Evolutionary conservation across 2,329 filamentous ascomycete genomes (phyloP).

Genomic region (Penicillium brevicompactum): DNA sequence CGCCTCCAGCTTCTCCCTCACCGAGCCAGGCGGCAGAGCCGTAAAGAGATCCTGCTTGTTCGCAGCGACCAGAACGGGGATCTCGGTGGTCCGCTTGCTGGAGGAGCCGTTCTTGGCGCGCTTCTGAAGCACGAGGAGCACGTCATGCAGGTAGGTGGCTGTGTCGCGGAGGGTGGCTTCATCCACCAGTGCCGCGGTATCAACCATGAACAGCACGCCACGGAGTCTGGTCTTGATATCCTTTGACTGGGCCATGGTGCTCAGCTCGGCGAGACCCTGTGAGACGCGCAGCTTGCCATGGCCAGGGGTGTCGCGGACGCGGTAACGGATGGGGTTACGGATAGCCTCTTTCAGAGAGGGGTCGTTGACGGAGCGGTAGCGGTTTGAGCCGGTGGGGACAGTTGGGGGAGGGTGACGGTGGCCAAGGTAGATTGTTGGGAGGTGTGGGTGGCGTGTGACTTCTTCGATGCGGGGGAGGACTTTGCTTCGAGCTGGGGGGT

Average conservation of each 20-base stretch:
- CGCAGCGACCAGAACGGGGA: slow-evolving; percentile 81
- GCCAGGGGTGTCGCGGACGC: slow-evolving; percentile 75
- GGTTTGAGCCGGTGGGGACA: slow-evolving; percentile 57
- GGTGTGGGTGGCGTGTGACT: slow-evolving; percentile 56
- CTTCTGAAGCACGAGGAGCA: slow-evolving; percentile 81
- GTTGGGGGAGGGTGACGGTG: slow-evolving; percentile 56
- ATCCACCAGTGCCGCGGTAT: slow-evolving; percentile 67
- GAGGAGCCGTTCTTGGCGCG: slow-evolving; percentile 57
- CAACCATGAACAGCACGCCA: slow-evolving; percentile 85
- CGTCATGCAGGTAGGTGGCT: slow-evolving; percentile 84
- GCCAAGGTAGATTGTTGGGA: slow-evolving; percentile 63
- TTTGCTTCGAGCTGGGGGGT: slow-evolving; percentile 47
- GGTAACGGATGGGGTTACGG: slow-evolving; percentile 41
- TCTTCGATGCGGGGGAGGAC: slow-evolving; percentile 40
- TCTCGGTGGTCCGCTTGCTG: slow-evolving; percentile 59
- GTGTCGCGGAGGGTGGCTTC: slow-evolving; percentile 64
- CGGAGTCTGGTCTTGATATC: slow-evolving; percentile 52
- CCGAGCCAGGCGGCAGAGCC: slow-evolving; percentile 75
- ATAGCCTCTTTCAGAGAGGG: slow-evolving; percentile 60
- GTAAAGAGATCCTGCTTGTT: slow-evolving; percentile 98
- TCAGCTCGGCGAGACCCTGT: slow-evolving; percentile 47
- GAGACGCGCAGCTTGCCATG: slow-evolving; percentile 86
- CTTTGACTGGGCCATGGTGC: slow-evolving; percentile 34
- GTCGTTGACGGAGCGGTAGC: slow-evolving; percentile 68
- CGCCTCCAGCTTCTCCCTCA: slow-evolving; percentile 73